Conservation (phyloP, 2,329 filamentous ascomycete species). For the Aureobasidium musti region DNA sequence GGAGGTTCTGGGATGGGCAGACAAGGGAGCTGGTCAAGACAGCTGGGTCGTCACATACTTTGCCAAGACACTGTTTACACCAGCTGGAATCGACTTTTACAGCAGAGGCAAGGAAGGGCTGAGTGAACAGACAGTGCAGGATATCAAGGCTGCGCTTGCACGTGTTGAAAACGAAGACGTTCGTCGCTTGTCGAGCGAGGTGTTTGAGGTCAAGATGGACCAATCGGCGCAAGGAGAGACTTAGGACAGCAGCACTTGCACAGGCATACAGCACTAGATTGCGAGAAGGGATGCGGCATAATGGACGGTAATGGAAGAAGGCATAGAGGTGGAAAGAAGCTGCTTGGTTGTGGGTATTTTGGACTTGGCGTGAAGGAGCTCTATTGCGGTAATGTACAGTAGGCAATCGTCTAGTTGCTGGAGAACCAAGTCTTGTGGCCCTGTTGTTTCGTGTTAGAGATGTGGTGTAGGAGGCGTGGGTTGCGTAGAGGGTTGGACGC, state of each 20-base stretch:
- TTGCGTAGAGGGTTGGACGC: constrained; percentile 33
- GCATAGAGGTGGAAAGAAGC: constrained; percentile 2
- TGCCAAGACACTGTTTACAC: constrained; percentile 78
- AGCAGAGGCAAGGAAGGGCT: constrained; percentile 64
- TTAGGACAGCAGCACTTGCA: background rate
- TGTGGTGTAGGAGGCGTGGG: background rate
- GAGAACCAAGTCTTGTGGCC: constrained; percentile 76
- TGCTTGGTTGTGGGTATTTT: constrained; percentile 23
- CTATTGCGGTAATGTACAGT: constrained; percentile 25
- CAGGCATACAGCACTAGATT: background rate
- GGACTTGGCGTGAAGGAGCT: constrained; percentile 20
- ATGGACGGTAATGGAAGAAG: background rate
- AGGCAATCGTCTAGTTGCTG: constrained; percentile 28
- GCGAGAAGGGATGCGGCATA: background rate
- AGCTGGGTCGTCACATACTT: constrained; percentile 82
- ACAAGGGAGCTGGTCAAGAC: constrained; percentile 44
- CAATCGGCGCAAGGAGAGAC: constrained; percentile 11
- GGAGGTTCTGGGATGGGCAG: constrained; percentile 78
- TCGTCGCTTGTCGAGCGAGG: constrained; percentile 53
- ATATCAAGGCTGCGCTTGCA: constrained; percentile 59
- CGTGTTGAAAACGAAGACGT: constrained; percentile 55
- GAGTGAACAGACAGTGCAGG: constrained; percentile 57
- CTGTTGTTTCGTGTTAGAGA: constrained; percentile 32
- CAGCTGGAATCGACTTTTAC: constrained; percentile 79
- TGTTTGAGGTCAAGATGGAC: constrained; percentile 52